phyloP scores from a whole-genome alignment of 1,284 basidiomycete genomes.

The Pholiota adiposa region DNA sequence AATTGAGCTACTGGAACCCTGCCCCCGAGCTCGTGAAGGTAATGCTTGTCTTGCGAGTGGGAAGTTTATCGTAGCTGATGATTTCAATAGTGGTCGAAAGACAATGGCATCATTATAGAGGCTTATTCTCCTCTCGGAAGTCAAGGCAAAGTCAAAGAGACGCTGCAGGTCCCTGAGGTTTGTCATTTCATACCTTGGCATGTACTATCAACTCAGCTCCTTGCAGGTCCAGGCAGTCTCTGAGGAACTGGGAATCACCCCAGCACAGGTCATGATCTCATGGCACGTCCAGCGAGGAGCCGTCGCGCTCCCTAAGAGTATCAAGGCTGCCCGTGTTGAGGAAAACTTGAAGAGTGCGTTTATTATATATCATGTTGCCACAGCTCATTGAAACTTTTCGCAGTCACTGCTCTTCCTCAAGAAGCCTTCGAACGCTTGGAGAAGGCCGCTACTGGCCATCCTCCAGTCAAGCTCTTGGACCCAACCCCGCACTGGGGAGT shows the following conservation, averaged over 20 bases:
- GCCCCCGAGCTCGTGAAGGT: slow-evolving; percentile 82
- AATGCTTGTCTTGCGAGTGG: neutral
- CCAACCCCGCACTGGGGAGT: slow-evolving; percentile 1
- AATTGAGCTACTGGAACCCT: slow-evolving; percentile 82
- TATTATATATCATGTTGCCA: too few relatives aligned
- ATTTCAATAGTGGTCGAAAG: slow-evolving; percentile 73
- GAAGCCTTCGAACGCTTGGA: slow-evolving; percentile 63
- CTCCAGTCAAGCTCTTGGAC: neutral
- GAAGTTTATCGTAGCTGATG: too few relatives aligned
- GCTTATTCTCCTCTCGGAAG: slow-evolving; percentile 84
- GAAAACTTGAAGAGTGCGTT: slow-evolving; percentile 67
- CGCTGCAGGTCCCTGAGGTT: slow-evolving; percentile 59
- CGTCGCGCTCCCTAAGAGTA: slow-evolving; percentile 80
- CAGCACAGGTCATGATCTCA: slow-evolving; percentile 77
- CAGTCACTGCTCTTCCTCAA: slow-evolving; percentile 54
- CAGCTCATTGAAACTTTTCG: too few relatives aligned
- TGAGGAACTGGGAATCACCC: slow-evolving; percentile 67
- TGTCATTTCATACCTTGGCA: neutral
- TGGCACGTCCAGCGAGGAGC: slow-evolving; percentile 83
- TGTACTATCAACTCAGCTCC: neutral
- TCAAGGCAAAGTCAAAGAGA: slow-evolving; percentile 59
- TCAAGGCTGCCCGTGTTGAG: slow-evolving; percentile 70
- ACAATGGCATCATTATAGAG: slow-evolving; percentile 69
- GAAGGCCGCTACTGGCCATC: slow-evolving; percentile 57
- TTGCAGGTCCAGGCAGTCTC: slow-evolving; percentile 60